phyloP scores from a whole-genome alignment of 2,329 filamentous ascomycete species.

The Stagonosporopsis tanaceti region DNA sequence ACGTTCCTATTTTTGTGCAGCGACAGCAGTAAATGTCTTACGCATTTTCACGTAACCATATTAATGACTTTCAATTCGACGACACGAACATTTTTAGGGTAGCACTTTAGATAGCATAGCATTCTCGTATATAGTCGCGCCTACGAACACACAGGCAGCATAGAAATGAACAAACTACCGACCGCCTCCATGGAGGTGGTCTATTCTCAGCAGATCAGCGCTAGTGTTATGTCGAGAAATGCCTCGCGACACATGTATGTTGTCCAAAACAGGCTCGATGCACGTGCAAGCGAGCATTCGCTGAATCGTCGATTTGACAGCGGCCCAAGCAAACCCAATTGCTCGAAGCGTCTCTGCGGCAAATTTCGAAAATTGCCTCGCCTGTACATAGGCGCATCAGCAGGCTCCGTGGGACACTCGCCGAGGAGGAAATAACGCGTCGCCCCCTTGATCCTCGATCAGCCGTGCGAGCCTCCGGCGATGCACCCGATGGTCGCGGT shows the following conservation, averaged over 20 bases:
- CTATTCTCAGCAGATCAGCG: neutral
- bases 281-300: slow-evolving; percentile 9
- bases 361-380: slow-evolving; percentile 10
- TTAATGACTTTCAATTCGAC: slow-evolving; percentile 14
- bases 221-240: slow-evolving; percentile 7
- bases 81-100: slow-evolving; percentile 1
- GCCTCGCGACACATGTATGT: neutral
- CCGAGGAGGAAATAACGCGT: neutral
- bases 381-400: neutral
- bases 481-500: slow-evolving; percentile 6
- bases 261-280: neutral
- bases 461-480: neutral
- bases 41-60: neutral
- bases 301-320: slow-evolving; percentile 4
- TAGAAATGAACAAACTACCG: slow-evolving; percentile 5
- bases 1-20: slow-evolving; percentile 44
- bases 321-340: slow-evolving; percentile 3
- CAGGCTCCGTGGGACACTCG: no score
- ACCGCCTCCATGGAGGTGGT: neutral
- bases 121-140: slow-evolving; percentile 1
- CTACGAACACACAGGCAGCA: neutral
- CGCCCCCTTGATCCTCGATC: neutral
- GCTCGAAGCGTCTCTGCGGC: neutral
- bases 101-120: slow-evolving; percentile 7
- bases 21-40: slow-evolving; percentile 4